phyloP scores from a whole-genome alignment of 331 rosid genomes.

The Malus hybrid region DNA sequence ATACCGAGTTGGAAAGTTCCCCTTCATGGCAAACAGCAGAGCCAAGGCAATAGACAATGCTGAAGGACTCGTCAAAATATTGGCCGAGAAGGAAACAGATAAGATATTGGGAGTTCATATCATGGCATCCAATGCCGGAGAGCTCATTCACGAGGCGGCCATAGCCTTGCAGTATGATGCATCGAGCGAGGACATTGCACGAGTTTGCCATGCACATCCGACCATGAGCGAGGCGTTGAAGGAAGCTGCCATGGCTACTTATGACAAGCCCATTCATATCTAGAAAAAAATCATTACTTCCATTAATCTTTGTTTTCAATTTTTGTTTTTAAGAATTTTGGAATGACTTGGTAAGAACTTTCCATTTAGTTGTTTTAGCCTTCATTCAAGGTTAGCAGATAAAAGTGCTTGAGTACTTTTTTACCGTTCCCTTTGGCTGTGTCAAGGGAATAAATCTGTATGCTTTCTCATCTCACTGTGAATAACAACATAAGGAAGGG shows the following conservation, averaged over 20 bases:
- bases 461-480: conserved; percentile 30
- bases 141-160: conserved; percentile 93
- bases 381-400: conserved; percentile 27
- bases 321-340: conserved; percentile 27
- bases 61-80: conserved; percentile 85
- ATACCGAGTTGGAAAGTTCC: conserved; percentile 92
- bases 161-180: conserved; percentile 89
- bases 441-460: conserved; percentile 34
- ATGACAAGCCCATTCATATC: conserved; percentile 96
- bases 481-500: conserved; percentile 32
- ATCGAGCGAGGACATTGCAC: conserved; percentile 93
- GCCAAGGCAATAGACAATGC: conserved; percentile 97
- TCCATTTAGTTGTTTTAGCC: conserved; percentile 30
- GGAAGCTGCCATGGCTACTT: conserved; percentile 99
- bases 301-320: conserved; percentile 28
- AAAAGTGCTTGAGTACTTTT: conserved; percentile 31
- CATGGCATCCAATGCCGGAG: conserved; percentile 96
- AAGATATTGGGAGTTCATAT: conserved; percentile 96
- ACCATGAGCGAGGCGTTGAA: conserved; percentile 98
- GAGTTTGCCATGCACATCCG: conserved; percentile 99
- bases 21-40: conserved; percentile 90
- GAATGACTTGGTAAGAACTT: conserved; percentile 32
- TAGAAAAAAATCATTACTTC: conserved; percentile 22
- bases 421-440: conserved; percentile 6
- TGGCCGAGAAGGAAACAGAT: conserved; percentile 92